A percentile compares a stretch with the other conserved stretches of the same genome.
Conservation (phyloP, 805 yeast species). For the Jamesozyma piceae region DNA sequence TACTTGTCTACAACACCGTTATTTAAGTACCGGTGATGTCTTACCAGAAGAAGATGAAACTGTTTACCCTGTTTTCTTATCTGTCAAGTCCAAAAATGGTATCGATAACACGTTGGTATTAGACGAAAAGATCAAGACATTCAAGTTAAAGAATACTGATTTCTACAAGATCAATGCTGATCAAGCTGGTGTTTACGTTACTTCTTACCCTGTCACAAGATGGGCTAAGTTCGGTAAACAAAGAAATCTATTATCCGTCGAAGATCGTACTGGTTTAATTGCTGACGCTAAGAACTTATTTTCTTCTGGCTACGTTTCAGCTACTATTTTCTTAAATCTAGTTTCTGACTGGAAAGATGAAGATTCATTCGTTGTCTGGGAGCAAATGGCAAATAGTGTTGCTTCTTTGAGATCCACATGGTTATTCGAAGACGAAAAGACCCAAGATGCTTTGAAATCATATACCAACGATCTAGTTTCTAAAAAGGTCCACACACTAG, state of each 20-base stretch:
- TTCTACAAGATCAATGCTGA: constrained; percentile 66
- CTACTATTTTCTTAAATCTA: constrained; percentile 49
- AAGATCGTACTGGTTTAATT: constrained; percentile 68
- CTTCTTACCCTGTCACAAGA: constrained; percentile 57
- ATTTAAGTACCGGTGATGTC: constrained; percentile 67
- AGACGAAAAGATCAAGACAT: constrained; percentile 37
- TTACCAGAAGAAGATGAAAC: constrained; percentile 62
- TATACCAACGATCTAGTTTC: constrained; percentile 48
- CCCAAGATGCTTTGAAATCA: constrained; percentile 38
- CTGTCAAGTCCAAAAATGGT: constrained; percentile 49
- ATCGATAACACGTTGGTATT: constrained; percentile 51
- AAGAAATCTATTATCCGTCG: constrained; percentile 52
- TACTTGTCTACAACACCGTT: constrained; percentile 59
- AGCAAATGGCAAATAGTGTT: constrained; percentile 43
- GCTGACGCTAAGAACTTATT: constrained; percentile 72
- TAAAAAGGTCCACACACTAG: constrained; percentile 45
- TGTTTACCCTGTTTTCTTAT: constrained; percentile 57
- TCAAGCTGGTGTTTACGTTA: constrained; percentile 66
- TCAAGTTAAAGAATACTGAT: constrained; percentile 35
- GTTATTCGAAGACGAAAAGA: constrained; percentile 41
- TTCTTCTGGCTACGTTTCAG: constrained; percentile 55
- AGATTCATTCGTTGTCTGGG: constrained; percentile 58
- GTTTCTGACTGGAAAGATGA: constrained; percentile 55
- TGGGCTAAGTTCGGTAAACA: constrained; percentile 57
- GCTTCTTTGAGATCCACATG: constrained; percentile 43